A percentile compares a stretch with the other conserved stretches of the same genome.
Evolutionary conservation across 768 basidiomycete species (phyloP).

Genomic region (Leccinum truebloodii): DNA sequence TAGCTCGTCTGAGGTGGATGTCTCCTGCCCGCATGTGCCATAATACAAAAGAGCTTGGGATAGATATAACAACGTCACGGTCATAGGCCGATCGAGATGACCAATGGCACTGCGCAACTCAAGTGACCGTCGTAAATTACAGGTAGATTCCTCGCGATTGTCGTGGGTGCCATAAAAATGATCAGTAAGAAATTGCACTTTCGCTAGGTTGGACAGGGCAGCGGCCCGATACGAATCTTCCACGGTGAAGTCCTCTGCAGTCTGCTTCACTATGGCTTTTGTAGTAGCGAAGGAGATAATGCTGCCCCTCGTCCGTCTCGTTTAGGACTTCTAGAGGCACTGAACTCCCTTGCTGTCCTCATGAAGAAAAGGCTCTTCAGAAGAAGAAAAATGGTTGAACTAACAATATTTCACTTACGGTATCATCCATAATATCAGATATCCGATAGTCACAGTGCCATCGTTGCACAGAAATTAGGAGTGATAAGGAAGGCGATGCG

Average conservation of each 20-base stretch:
- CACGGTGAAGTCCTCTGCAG: background rate
- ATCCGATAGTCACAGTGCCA: background rate
- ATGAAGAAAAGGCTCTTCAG: background rate
- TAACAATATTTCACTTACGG: background rate
- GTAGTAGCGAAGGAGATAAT: background rate
- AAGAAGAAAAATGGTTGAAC: background rate
- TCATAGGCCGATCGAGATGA: conserved; percentile 9
- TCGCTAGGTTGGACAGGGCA: conserved; percentile 18
- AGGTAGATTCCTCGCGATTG: background rate
- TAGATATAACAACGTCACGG: conserved; percentile 9
- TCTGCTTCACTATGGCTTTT: background rate
- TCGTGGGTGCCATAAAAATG: background rate
- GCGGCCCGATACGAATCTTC: conserved; percentile 6
- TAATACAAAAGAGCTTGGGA: conserved; percentile 12
- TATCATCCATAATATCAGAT: background rate
- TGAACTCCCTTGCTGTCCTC: background rate
- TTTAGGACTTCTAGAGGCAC: background rate
- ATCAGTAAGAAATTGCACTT: conserved; percentile 2
- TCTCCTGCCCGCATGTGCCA: background rate
- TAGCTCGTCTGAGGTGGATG: background rate
- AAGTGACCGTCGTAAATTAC: conserved; percentile 8
- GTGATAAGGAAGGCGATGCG: background rate
- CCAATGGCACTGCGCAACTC: background rate
- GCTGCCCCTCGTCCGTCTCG: conserved; percentile 7
- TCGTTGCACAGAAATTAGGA: conserved; percentile 1